Conservation (phyloP, 1,284 basidiomycete species). For the Stereum hirsutum region DNA sequence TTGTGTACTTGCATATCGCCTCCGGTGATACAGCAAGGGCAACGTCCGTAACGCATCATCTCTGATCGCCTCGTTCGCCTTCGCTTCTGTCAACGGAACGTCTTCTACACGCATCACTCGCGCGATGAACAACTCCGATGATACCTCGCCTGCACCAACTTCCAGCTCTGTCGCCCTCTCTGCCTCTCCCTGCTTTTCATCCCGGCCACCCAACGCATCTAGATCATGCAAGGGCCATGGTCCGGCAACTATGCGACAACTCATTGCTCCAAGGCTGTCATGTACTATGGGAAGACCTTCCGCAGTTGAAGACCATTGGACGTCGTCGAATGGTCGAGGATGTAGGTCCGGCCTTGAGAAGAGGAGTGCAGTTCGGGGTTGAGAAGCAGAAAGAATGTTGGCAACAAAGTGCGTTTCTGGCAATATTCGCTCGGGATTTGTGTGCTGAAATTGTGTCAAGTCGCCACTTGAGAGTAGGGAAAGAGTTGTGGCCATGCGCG, state of each 20-base stretch:
- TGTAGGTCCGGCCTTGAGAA: constrained; percentile 61
- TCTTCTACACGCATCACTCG: constrained; percentile 35
- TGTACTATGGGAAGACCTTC: constrained; percentile 51
- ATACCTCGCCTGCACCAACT: constrained; percentile 22
- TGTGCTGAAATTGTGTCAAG: too few relatives aligned
- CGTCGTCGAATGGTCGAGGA: constrained; percentile 42
- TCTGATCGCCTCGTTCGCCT: too few relatives aligned
- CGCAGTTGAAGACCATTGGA: constrained; percentile 30
- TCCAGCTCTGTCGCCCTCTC: not conserved
- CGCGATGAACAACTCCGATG: constrained; percentile 41
- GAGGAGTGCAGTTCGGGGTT: constrained; percentile 41
- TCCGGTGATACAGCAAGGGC: constrained; percentile 38
- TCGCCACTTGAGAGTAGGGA: constrained; percentile 10
- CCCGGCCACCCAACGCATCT: constrained; percentile 11
- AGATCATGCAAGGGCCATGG: constrained; percentile 27
- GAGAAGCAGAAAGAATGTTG: constrained; percentile 58
- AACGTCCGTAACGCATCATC: constrained; percentile 16
- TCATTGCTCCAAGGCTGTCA: constrained; percentile 50
- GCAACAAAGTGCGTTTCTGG: constrained; percentile 51
- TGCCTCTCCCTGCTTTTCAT: constrained; percentile 4
- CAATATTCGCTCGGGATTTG: too few relatives aligned
- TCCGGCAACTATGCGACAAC: constrained; percentile 25
- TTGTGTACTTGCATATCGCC: constrained; percentile 30
- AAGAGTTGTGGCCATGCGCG: constrained; percentile 63
- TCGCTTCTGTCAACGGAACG: constrained; percentile 9